phyloP scores from a whole-genome alignment of 2,329 filamentous ascomycete species.

The Colletotrichum sp. region DNA sequence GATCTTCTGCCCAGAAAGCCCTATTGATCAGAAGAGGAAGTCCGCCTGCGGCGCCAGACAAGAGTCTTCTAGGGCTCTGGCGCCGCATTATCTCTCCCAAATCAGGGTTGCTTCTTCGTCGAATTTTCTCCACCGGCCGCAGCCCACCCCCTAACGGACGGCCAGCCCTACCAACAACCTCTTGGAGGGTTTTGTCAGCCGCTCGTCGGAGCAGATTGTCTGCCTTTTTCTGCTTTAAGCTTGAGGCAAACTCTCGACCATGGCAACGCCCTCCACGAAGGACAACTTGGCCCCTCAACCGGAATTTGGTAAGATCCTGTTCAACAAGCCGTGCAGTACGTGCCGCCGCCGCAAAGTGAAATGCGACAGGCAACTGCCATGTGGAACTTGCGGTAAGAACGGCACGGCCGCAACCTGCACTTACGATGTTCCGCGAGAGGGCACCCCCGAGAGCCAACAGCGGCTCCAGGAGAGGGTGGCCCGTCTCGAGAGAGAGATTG shows the following conservation, averaged over 20 bases:
- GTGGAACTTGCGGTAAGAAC: constrained; percentile 9
- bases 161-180: not conserved
- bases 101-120: not conserved
- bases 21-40: not conserved
- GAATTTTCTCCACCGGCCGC: not conserved
- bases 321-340: constrained; percentile 16
- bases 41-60: not conserved
- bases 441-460: constrained; percentile 7
- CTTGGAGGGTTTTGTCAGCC: not conserved
- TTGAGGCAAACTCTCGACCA: not conserved
- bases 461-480: constrained; percentile 13
- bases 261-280: not conserved
- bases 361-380: constrained; percentile 19
- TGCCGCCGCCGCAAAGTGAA: constrained; percentile 18
- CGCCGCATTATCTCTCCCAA: not conserved
- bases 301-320: not conserved
- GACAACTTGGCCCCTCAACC: not conserved
- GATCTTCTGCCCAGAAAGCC: not conserved
- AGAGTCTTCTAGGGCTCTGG: not conserved
- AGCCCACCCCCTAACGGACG: not conserved
- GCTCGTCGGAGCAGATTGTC: not conserved
- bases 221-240: not conserved
- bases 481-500: constrained; percentile 10
- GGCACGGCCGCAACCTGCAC: constrained; percentile 12
- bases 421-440: constrained; percentile 8